These are phyloP conservation scores for Phytophthora meadii DNA, from an alignment of 352 stramenopile genomes.

Conservation along the genomic window DNA sequence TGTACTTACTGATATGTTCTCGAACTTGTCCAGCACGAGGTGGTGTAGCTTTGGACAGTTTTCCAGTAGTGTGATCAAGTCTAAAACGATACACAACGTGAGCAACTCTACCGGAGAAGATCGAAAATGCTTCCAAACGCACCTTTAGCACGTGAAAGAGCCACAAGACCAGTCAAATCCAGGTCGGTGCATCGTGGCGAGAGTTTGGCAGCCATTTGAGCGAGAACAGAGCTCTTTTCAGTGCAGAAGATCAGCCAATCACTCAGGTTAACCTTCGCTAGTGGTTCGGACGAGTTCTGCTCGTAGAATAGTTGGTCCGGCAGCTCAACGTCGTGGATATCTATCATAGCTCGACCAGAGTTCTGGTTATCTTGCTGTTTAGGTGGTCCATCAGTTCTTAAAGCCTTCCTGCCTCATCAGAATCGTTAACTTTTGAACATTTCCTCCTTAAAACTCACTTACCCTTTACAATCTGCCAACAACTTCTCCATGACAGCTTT, in stretches of 20 bases:
- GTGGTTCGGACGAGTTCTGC: slow-evolving; percentile 53
- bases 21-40: slow-evolving; percentile 47
- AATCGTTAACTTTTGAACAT: slow-evolving; percentile 11
- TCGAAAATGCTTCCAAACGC: background rate
- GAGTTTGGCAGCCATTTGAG: slow-evolving; percentile 54
- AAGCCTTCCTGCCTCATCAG: slow-evolving; percentile 29
- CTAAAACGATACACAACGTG: slow-evolving; percentile 28
- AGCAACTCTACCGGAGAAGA: background rate
- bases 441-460: slow-evolving; percentile 7
- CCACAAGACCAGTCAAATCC: slow-evolving; percentile 48
- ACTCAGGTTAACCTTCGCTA: slow-evolving; percentile 52
- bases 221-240: slow-evolving; percentile 24
- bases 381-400: background rate
- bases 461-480: slow-evolving; percentile 55
- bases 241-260: slow-evolving; percentile 59
- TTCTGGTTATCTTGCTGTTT: slow-evolving; percentile 44
- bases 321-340: slow-evolving; percentile 22
- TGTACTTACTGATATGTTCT: slow-evolving; percentile 45
- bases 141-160: slow-evolving; percentile 43
- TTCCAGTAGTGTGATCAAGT: slow-evolving; percentile 42
- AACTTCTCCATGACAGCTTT: slow-evolving; percentile 54
- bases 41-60: slow-evolving; percentile 46
- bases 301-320: slow-evolving; percentile 66
- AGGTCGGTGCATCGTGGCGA: slow-evolving; percentile 54
- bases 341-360: slow-evolving; percentile 30